Evolutionary conservation across 2,329 filamentous ascomycete species (phyloP).

Genomic region (Grosmannia serpens): DNA sequence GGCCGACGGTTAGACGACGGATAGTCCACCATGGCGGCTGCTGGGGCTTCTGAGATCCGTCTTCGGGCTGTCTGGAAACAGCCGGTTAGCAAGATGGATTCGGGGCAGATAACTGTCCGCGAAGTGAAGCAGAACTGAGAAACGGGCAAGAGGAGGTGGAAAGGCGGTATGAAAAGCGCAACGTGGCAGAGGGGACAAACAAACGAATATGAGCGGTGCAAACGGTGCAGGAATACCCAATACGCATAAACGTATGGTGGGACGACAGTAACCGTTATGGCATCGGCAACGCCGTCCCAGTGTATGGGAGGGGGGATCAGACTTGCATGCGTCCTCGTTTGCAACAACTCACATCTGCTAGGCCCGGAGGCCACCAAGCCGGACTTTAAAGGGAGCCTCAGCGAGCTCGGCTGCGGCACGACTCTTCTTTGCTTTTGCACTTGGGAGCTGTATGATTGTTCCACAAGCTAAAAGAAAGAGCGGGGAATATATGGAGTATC

Average conservation of each 20-base stretch:
- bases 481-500: background rate
- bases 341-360: conserved; percentile 6
- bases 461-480: background rate
- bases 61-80: conserved; percentile 15
- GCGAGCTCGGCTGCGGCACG: background rate
- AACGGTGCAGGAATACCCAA: background rate
- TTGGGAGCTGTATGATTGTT: background rate
- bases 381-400: background rate
- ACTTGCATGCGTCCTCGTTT: background rate
- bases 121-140: background rate
- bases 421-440: background rate
- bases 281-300: background rate
- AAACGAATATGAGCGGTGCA: background rate
- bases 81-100: conserved; percentile 15
- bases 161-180: background rate
- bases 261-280: background rate
- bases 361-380: conserved; percentile 13
- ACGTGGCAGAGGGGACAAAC: background rate
- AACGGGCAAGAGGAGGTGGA: background rate
- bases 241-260: background rate
- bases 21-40: conserved; percentile 43
- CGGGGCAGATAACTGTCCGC: background rate
- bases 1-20: conserved; percentile 37
- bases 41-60: background rate
- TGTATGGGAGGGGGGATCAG: background rate